Evolutionary conservation across 441 rosid genomes (phyloP), one percentile per base, ranked within the genome.

Genomic region (Pelargonium citronellum): DNA sequence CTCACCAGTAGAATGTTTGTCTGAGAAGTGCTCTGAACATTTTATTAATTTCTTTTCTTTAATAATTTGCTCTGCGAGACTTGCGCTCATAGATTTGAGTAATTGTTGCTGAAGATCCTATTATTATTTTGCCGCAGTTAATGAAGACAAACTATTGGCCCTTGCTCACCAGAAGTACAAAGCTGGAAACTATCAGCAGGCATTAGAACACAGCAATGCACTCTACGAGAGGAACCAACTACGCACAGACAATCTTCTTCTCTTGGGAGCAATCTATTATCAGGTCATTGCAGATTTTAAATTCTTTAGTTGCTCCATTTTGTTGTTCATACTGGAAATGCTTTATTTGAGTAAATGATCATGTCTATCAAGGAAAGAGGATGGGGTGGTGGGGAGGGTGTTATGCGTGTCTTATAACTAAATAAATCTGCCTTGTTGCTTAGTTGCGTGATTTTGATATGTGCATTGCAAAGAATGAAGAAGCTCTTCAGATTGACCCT

Each of bases 161-260:
- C 87, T 87, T 71, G 95, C 98, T 76, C 96, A 91, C 83, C 93
- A 92, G 71, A 73, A 86, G 75, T 95, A 95, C 80, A 95, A 91
- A 75, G 74, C 91, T 57, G 97, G 97, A 12, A 92, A 79, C 60
- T 92, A 79, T 70, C 88, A 92, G 65, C 93, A 87, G 78, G 98
- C 98, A 1, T 70, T 95, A 44, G 97, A 92, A 76, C 90, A 92
- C 68, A 89, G 97, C 86, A 86, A 69, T 81, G 65, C 84, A 75
- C 87, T 92, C 74, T 95, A 95, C 37, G 92, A 90, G 57, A 89
- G 89, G 73, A 91, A 72, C 67, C 89, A 97, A 0, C 75, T 81
- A 58, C 93, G 96, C 17, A 91, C 99, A 7, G 98, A 95, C 82
- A 95, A 95, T 77, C 97, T 95, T 74, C 94, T 95, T 75, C 95